A percentile compares a stretch with the other conserved stretches of the same genome.
Conservation (phyloP, 2,329 filamentous ascomycete genomes). For the Plectosphaerella plurivora region DNA sequence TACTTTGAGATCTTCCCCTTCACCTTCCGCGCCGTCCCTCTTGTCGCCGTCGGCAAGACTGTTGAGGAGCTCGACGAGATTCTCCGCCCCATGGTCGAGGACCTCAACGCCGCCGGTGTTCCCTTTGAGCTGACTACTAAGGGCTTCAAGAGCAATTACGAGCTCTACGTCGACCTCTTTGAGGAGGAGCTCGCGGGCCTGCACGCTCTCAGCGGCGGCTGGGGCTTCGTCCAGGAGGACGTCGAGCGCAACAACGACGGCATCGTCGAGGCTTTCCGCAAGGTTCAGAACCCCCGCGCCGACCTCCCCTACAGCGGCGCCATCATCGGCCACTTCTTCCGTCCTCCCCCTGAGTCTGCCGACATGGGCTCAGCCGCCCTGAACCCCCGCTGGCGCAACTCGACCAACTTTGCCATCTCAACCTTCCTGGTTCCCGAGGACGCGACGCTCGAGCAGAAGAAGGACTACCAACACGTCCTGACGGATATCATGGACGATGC, state of each 20-base stretch:
- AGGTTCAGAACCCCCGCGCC: conserved; percentile 18
- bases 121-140: conserved; percentile 20
- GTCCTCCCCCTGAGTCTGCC: conserved; percentile 22
- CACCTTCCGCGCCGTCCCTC: conserved; percentile 32
- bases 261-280: conserved; percentile 30
- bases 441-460: conserved; percentile 36
- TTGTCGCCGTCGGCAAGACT: conserved; percentile 30
- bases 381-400: conserved; percentile 31
- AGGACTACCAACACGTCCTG: conserved; percentile 32
- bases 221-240: conserved; percentile 30
- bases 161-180: conserved; percentile 32
- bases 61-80: conserved; percentile 25
- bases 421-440: conserved; percentile 25
- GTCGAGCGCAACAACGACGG: conserved; percentile 26
- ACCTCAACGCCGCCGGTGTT: conserved; percentile 22
- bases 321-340: conserved; percentile 32
- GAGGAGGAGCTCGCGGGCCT: conserved; percentile 26
- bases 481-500: conserved; percentile 29
- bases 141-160: conserved; percentile 26
- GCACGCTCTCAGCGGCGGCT: conserved; percentile 30
- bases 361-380: conserved; percentile 30
- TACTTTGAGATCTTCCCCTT: conserved; percentile 37
- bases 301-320: conserved; percentile 19
- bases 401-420: conserved; percentile 29
- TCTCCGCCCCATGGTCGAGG: conserved; percentile 27